Evolutionary conservation across 495 filamentous ascomycete genomes (phyloP), one percentile per base, ranked within the genome.

Genomic region (Podospora didyma): DNA sequence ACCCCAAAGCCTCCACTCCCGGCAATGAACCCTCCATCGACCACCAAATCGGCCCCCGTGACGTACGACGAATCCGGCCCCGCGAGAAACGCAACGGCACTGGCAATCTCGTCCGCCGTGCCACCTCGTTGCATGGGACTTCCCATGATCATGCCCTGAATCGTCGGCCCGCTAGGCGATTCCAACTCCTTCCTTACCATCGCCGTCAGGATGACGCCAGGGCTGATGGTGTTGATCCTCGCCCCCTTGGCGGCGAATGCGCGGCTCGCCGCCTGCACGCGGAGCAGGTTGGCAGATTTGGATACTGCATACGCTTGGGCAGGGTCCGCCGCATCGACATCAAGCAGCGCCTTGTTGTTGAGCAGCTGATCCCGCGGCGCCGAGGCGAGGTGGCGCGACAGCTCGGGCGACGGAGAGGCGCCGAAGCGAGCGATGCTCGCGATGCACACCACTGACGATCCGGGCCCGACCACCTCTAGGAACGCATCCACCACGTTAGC

Each of bases 221-320:
- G 79, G 9, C 81, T 77, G 10, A 85, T 73, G 0, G 74, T 80
- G 59, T 82, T 84, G 58, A 85, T 51, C 21, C 81, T 53, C 2
- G 82, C 72, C 0, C 68, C 64, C 34, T 70, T 71, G 5, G 62
- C 63, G 0, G 76, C 80, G 65, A 79, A 84, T 0, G 79, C 74
- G 0, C 80, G 72, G 4, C 78, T 75, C 0, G 78, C 81, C 0
- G 73, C 68, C 20, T 78, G 77, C 9, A 79, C 77, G 41, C 82
- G 79, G 21, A 74, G 67, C 19, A 77, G 60, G n/a, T 81, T 76
- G 0, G 75, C 76, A 0, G 72, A 73, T 61, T 81, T 82, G 3
- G 79, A 73, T 0, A 80, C 70, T 0, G 76, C 66, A 52, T 85
- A 83, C 2, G 74, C 79, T 2, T 79, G 63, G 47, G 80, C 77